phyloP scores from a whole-genome alignment of 2,329 filamentous ascomycete genomes.

The Botrytis deweyae region DNA sequence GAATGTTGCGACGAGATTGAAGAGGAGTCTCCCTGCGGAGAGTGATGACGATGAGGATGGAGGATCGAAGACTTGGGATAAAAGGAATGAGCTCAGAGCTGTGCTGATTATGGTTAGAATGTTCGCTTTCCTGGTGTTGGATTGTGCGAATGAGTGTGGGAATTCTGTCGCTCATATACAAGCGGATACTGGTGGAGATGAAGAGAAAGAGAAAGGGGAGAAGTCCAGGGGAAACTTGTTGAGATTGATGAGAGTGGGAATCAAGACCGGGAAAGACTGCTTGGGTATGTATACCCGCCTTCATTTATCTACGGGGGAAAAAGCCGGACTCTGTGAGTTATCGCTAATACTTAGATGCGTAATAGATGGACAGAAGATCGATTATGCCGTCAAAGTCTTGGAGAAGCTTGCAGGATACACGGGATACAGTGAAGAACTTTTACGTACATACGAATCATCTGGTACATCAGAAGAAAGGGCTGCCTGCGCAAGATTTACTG shows the following conservation, averaged over 20 bases:
- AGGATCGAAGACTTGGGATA: background rate
- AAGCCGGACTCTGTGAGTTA: background rate
- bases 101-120: conserved; percentile 44
- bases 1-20: conserved; percentile 62
- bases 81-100: background rate
- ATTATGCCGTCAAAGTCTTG: conserved; percentile 59
- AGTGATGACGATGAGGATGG: conserved; percentile 26
- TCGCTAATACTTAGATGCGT: background rate
- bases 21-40: conserved; percentile 35
- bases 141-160: conserved; percentile 48
- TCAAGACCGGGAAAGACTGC: conserved; percentile 65
- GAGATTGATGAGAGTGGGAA: conserved; percentile 63
- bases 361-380: conserved; percentile 46
- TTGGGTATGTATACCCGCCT: conserved; percentile 48
- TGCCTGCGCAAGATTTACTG: conserved; percentile 35
- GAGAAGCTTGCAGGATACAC: conserved; percentile 64
- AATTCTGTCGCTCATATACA: background rate
- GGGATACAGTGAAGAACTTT: conserved; percentile 48
- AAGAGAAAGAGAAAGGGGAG: conserved; percentile 30
- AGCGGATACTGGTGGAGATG: no score
- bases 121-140: conserved; percentile 68
- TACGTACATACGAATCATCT: conserved; percentile 39
- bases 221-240: conserved; percentile 44
- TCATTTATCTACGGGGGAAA: fast-evolving
- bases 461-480: conserved; percentile 34